Evolutionary conservation across 73 alveolate genomes (phyloP), one percentile per base, ranked within the genome.

Genomic region (Blepharisma japonicum): DNA sequence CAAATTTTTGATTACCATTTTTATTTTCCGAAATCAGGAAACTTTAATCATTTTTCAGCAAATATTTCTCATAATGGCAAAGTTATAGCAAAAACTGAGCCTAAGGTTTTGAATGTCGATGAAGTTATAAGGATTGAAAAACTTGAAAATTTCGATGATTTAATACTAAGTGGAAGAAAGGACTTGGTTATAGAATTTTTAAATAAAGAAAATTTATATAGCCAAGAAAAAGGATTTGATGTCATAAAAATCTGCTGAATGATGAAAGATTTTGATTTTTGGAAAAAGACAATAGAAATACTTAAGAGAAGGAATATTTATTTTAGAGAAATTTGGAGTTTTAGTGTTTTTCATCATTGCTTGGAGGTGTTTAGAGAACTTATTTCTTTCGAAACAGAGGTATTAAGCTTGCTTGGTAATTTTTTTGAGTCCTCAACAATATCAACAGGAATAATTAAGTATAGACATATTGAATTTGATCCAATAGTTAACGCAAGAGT

Each of bases 401-500:
- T 54, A 11, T 39, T 68, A 9, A 9, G 61, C n/a, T n/a, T 71
- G 67, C 68, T 45, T 14, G 86, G 82, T 7, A 21, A 54, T 7
- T 47, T 46, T 27, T 72, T 61, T 23, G 55, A 79, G 18, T 90
- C 87, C 46, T 9, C 53, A 18, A 38, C 80, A 4, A 18, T 76
- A 6, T 39, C 71, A 7, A 53, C 55, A 7, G 68, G 55, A 49
- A 71, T 55, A 48, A 68, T 14, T 6, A 85, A 82, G 46, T 50
- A 56, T 54, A 81, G 88, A 77, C 87, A 89, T 77, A 77, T 89
- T 48, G 99, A 95, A 53, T 95, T 93, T 80, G 84, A 68, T 87
- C 99, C 99, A 11, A 61, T 95, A 68, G 84, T 92, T 18, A 95
- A 94, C 55, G 90, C 96, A 27, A 85, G 99, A 89, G 98, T 84